Evolutionary conservation across 306 rosid species (phyloP).

Genomic region (Leucaena leucocephala): DNA sequence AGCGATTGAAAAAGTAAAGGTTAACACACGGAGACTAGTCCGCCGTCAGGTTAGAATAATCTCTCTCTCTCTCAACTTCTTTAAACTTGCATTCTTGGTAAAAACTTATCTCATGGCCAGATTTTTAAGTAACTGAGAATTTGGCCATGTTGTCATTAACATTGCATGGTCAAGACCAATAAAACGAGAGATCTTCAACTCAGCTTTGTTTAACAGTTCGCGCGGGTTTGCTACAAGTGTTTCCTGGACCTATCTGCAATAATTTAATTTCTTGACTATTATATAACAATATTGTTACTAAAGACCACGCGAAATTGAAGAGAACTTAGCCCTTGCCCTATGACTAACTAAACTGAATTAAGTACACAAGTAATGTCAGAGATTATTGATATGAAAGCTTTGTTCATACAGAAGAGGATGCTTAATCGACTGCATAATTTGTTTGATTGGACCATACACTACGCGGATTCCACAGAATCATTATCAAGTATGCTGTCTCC

Average conservation of each 20-base stretch:
- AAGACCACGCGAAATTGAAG: background rate
- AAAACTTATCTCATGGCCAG: background rate
- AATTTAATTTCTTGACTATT: constrained; percentile 21
- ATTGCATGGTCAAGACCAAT: background rate
- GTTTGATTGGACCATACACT: constrained; percentile 79
- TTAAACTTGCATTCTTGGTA: constrained; percentile 16
- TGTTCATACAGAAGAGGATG: constrained; percentile 71
- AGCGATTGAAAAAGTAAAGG: constrained; percentile 77
- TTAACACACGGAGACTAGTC: constrained; percentile 81
- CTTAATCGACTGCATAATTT: constrained; percentile 65
- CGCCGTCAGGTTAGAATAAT: constrained; percentile 73
- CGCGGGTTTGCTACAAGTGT: background rate
- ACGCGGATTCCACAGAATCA: constrained; percentile 72
- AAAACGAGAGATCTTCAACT: background rate
- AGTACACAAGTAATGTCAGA: constrained; percentile 6
- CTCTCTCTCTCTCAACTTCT: background rate
- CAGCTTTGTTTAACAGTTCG: background rate
- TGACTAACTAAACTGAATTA: constrained; percentile 12
- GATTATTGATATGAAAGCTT: constrained; percentile 35
- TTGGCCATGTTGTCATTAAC: background rate
- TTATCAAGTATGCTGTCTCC: constrained; percentile 54
- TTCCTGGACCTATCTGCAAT: background rate
- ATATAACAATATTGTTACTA: constrained; percentile 13
- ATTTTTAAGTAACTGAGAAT: background rate
- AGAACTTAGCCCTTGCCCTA: constrained; percentile 13